phyloP scores from a whole-genome alignment of 2,329 filamentous ascomycete species.

The Ophiobolus disseminans region DNA sequence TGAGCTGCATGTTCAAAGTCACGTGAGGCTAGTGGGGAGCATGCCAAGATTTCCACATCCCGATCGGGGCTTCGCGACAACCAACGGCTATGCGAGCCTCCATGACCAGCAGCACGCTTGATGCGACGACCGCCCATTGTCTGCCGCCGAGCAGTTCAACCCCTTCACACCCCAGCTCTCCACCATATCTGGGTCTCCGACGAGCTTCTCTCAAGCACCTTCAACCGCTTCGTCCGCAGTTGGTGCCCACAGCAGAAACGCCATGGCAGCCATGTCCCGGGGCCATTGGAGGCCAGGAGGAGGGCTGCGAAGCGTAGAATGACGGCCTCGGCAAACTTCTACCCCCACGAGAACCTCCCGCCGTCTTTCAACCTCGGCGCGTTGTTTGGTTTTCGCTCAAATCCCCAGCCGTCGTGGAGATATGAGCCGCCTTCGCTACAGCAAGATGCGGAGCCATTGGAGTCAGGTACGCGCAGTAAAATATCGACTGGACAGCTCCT shows the following conservation, averaged over 20 bases:
- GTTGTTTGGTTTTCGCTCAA: constrained; percentile 36
- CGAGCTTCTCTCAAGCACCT: constrained; percentile 59
- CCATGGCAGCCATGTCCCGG: constrained; percentile 67
- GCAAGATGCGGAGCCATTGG: constrained; percentile 14
- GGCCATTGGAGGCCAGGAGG: constrained; percentile 67
- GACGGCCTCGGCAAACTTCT: constrained; percentile 53
- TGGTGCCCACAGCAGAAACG: constrained; percentile 56
- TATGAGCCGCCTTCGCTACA: constrained; percentile 44
- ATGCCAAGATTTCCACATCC: constrained; percentile 11
- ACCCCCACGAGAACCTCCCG: constrained; percentile 31
- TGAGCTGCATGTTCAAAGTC: no score
- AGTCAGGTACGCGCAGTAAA: constrained; percentile 25
- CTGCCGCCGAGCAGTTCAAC: constrained; percentile 60
- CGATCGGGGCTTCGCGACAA: constrained; percentile 13
- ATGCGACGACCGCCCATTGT: constrained; percentile 59
- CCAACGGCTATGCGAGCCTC: constrained; percentile 17
- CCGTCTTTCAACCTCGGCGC: constrained; percentile 37
- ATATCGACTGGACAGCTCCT: no score
- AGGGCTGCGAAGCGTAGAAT: constrained; percentile 64
- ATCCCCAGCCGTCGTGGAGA: constrained; percentile 36
- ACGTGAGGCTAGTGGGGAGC: background rate
- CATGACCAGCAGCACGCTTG: constrained; percentile 39
- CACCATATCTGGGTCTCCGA: constrained; percentile 68
- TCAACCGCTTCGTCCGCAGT: constrained; percentile 59
- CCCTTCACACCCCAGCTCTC: constrained; percentile 47